Evolutionary conservation across 345 rosid genomes (phyloP).

Genomic region (Tarenaya hassleriana): DNA sequence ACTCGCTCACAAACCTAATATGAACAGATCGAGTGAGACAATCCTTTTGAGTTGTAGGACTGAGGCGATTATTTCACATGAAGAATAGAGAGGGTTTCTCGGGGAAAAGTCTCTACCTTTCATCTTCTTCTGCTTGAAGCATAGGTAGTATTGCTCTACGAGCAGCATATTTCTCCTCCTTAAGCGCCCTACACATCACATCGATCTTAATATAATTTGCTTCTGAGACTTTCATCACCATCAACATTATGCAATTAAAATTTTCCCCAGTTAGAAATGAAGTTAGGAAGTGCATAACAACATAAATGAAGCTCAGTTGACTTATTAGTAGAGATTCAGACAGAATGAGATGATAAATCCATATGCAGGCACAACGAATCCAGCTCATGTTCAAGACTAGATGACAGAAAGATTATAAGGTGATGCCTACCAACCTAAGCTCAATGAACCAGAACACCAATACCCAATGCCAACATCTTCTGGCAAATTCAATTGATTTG

Average conservation of each 20-base stretch:
- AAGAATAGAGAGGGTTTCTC: not conserved
- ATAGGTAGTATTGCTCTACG: slow-evolving; percentile 78
- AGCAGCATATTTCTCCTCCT: slow-evolving; percentile 90
- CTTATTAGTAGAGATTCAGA: not conserved
- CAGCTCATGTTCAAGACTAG: not conserved
- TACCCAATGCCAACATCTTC: slow-evolving; percentile 1
- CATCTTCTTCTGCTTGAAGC: slow-evolving; percentile 99
- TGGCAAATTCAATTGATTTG: not conserved
- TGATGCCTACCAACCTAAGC: not conserved
- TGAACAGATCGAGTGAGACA: not conserved
- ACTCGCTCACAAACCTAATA: slow-evolving; percentile 80
- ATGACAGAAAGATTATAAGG: not conserved
- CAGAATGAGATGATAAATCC: not conserved
- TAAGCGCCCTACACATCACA: slow-evolving; percentile 58
- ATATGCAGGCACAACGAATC: no score
- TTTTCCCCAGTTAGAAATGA: not conserved
- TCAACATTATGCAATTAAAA: not conserved
- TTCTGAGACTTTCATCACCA: not conserved
- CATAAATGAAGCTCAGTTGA: not conserved
- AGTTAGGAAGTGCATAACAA: not conserved
- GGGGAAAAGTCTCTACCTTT: slow-evolving; percentile 44
- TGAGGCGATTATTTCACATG: not conserved
- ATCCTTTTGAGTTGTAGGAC: not conserved
- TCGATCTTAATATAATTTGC: not conserved
- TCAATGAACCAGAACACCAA: slow-evolving; percentile 4